Evolutionary conservation across 163 green algal species (phyloP), one percentile per base, ranked within the genome.

Genomic region (Chloromonas sp.): DNA sequence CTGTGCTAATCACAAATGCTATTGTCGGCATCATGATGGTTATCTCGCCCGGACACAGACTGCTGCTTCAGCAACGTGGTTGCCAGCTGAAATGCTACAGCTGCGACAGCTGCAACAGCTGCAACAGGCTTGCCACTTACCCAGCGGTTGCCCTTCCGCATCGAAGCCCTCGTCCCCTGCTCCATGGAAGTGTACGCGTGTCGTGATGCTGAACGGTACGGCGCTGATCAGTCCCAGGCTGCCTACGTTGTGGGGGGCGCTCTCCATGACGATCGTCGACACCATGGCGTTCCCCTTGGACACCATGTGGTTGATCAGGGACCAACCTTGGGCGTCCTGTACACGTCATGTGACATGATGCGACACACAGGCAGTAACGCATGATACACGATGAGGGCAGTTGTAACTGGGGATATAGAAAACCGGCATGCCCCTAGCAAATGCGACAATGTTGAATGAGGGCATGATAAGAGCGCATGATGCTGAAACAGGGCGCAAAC

Each of bases 291-390:
- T 89, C 15, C 88, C 88, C 71, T 86, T 86, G 66, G 77, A 81
- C 61, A 89, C 82, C 60, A 85, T 79, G 70, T 91, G 88, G 14
- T 84, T 84, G 58, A 87, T 80, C 11, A 91, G 84, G 60, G 83
- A 89, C 88, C 88, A 91, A 61, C 88, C 88, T 60, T 89, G 86
- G 61, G 86, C 83, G 70, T 89, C 86, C 81, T 87, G 86, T 15
- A 58, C 36, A 36, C 36, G 70, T 36, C 36, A 36, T 36, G 36
- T 36, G 70, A 77, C 70, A 77, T 77, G 70, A 14, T 14, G 14
- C 14, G 70, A 14, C 70, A 77, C 14, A 14, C 70, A 77, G 70
- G 70, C 70, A 77, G 70, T 36, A 36, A 36, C 36, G 36, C 36
- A 36, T 36, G 36, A 36, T 36, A 36, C 36, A 36, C 36, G 36